phyloP scores from a whole-genome alignment of 371 early-diverging fungal species.

The Entomophthora muscae region DNA sequence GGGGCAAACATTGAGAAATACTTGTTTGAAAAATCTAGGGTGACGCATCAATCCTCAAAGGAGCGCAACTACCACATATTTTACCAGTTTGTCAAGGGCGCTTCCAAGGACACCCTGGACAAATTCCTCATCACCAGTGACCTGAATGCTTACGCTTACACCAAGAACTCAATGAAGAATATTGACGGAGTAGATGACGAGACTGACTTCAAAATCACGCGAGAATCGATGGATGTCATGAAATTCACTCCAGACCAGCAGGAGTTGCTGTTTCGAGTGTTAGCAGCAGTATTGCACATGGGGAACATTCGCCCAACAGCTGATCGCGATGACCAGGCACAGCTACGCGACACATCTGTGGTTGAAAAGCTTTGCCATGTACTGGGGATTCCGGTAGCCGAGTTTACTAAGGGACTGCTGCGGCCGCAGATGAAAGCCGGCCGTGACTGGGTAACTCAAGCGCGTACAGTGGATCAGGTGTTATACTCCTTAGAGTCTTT shows the following conservation, averaged over 20 bases:
- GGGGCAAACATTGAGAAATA: slow-evolving; percentile 98
- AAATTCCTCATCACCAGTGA: slow-evolving; percentile 50
- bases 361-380: slow-evolving; percentile 86
- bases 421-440: slow-evolving; percentile 92
- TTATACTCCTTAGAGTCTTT: slow-evolving; percentile 84
- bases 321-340: slow-evolving; percentile 72
- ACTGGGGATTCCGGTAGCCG: slow-evolving; percentile 75
- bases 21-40: slow-evolving; percentile 95
- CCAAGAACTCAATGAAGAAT: slow-evolving; percentile 59
- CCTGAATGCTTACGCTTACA: slow-evolving; percentile 62
- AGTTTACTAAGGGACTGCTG: slow-evolving; percentile 76
- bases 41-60: slow-evolving; percentile 72
- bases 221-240: slow-evolving; percentile 73
- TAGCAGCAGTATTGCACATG: slow-evolving; percentile 90
- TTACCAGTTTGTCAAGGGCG: slow-evolving; percentile 89
- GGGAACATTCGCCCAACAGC: slow-evolving; percentile 76
- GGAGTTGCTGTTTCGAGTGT: slow-evolving; percentile 57
- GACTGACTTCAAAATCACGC: slow-evolving; percentile 57
- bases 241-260: slow-evolving; percentile 62
- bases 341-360: slow-evolving; percentile 54
- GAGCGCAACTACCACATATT: slow-evolving; percentile 99
- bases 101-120: slow-evolving; percentile 31
- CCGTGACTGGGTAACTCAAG: slow-evolving; percentile 88
- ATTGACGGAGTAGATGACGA: slow-evolving; percentile 92
- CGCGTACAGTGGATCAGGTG: slow-evolving; percentile 76